A percentile compares a stretch with the other conserved stretches of the same genome.
These are phyloP conservation scores for Echium plantagineum DNA, from an alignment of 257 asterid genomes.

Conservation along the genomic window DNA sequence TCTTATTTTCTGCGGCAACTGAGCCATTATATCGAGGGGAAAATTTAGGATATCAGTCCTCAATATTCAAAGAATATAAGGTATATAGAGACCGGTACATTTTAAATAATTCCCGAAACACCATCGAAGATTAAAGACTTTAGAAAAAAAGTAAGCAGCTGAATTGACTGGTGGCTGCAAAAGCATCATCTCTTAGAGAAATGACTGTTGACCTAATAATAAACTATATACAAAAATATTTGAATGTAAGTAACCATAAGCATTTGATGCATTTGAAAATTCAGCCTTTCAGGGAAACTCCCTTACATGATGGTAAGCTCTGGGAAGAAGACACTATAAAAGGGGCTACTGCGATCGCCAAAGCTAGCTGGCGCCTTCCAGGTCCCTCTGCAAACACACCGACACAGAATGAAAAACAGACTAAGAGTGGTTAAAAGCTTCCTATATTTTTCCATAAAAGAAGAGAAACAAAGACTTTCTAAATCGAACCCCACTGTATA, in stretches of 20 bases:
- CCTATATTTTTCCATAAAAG: not conserved
- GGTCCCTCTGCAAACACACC: not conserved
- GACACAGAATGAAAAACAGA: not conserved
- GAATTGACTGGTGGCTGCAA: not conserved
- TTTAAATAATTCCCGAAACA: not conserved
- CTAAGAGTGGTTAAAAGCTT: not conserved
- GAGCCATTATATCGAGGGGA: not conserved
- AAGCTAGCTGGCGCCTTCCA: conserved; percentile 3
- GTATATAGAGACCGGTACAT: not conserved
- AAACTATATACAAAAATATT: not conserved
- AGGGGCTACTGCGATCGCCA: conserved; percentile 1
- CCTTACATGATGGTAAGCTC: conserved; percentile 1
- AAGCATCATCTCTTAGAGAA: not conserved
- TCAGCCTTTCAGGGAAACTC: not conserved
- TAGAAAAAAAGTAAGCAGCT: not conserved
- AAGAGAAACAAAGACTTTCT: too few relatives aligned
- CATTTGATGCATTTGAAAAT: not conserved
- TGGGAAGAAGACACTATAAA: conserved; percentile 1
- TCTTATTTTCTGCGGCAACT: conserved; percentile 59
- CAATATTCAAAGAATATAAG: conserved; percentile 11
- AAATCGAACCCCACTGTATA: not conserved
- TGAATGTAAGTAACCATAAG: not conserved
- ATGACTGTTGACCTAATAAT: not conserved
- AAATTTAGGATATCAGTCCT: conserved; percentile 29
- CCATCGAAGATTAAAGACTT: not conserved